Conservation (phyloP, 257 asterid genomes). For the Solanum medicagineum region DNA sequence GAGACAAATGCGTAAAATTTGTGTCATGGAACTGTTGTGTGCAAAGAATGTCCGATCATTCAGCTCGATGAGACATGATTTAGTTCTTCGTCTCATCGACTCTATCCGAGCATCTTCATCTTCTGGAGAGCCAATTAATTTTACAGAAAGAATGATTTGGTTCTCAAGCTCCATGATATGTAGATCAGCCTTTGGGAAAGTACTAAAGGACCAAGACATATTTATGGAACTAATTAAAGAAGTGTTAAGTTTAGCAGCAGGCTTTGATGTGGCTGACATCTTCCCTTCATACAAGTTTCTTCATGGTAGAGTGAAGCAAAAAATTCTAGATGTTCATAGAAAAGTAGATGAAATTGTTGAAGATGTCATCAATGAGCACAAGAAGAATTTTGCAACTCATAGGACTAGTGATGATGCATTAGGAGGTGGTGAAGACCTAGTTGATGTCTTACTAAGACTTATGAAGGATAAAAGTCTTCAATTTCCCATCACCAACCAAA, state of each 20-base stretch:
- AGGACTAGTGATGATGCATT: not conserved
- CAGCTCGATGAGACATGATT: not conserved
- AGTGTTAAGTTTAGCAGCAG: not conserved
- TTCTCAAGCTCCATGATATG: not conserved
- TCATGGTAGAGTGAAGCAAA: not conserved
- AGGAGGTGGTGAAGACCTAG: not conserved
- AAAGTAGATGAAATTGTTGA: not conserved
- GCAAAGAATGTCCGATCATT: slow-evolving; percentile 4
- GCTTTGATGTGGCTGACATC: not conserved
- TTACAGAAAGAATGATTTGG: not conserved
- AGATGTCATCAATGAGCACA: not conserved
- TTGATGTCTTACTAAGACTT: not conserved
- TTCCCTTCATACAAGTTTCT: not conserved
- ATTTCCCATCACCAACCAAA: not conserved
- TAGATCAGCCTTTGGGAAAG: not conserved
- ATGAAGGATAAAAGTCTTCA: not conserved
- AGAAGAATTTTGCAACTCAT: not conserved
- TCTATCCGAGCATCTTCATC: not conserved
- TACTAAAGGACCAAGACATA: not conserved
- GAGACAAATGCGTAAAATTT: slow-evolving; percentile 21
- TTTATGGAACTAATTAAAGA: not conserved
- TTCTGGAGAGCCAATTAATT: not conserved
- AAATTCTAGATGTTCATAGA: not conserved
- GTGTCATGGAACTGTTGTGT: slow-evolving; percentile 9
- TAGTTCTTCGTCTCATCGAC: not conserved